phyloP scores from a whole-genome alignment of 768 basidiomycete genomes.

The Termitomyces sp. region DNA sequence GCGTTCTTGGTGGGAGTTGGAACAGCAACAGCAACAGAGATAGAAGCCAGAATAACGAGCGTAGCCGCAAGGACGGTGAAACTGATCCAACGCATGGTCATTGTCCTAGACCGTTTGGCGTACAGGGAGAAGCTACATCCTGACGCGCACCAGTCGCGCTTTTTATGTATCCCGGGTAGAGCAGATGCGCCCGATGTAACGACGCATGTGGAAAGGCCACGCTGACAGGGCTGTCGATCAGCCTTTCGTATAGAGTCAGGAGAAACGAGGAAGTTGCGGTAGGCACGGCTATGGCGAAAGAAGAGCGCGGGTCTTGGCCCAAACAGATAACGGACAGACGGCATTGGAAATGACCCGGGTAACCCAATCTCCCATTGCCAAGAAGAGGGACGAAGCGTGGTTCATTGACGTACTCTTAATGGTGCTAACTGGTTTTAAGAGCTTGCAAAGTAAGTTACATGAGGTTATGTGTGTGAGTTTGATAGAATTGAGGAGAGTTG shows the following conservation, averaged over 20 bases:
- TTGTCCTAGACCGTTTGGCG: background rate
- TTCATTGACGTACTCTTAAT: constrained; percentile 7
- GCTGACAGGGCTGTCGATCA: constrained; percentile 10
- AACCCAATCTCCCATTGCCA: background rate
- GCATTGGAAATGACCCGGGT: background rate
- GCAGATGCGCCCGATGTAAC: constrained; percentile 2
- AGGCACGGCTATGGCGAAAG: constrained; percentile 8
- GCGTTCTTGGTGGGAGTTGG: constrained; percentile 2
- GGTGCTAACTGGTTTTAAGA: background rate
- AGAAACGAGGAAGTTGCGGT: constrained; percentile 5
- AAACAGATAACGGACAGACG: background rate
- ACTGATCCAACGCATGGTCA: constrained; percentile 9
- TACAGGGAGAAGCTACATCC: background rate
- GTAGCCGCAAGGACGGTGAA: background rate
- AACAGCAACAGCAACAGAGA: background rate
- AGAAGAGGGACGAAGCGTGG: background rate
- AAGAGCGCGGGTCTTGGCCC: constrained; percentile 7
- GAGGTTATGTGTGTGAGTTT: background rate
- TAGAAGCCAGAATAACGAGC: constrained; percentile 2
- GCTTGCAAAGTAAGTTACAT: background rate
- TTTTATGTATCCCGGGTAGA: constrained; percentile 4
- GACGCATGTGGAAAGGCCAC: constrained; percentile 2
- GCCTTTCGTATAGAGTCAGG: constrained; percentile 10
- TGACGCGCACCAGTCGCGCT: background rate
- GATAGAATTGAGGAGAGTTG: background rate